phyloP scores from a whole-genome alignment of 805 yeast genomes.

The Candida yuanshanica region DNA sequence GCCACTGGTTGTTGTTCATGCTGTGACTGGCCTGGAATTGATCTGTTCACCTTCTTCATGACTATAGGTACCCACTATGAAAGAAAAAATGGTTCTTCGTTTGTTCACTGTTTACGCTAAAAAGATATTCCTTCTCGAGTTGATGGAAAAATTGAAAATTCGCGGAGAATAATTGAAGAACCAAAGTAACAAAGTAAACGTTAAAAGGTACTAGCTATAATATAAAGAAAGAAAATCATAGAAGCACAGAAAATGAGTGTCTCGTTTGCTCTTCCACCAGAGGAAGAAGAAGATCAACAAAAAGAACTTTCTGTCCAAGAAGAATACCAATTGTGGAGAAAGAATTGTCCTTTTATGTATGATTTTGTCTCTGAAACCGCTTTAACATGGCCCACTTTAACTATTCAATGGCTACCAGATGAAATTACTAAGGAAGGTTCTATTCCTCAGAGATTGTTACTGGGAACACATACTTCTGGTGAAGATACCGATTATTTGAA shows the following conservation, averaged over 20 bases:
- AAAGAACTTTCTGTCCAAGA: slow-evolving; percentile 32
- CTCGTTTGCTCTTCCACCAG: neutral
- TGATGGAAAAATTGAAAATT: neutral
- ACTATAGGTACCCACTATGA: too few relatives aligned
- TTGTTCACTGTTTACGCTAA: too few relatives aligned
- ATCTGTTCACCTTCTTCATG: neutral
- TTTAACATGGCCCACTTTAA: slow-evolving; percentile 75
- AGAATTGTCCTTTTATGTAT: slow-evolving; percentile 77
- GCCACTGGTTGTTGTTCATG: slow-evolving; percentile 3
- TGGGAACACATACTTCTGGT: slow-evolving; percentile 74
- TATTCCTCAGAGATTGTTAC: slow-evolving; percentile 46
- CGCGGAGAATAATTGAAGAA: too few relatives aligned
- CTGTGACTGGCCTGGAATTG: neutral
- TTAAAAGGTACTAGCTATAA: neutral
- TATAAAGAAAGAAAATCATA: neutral
- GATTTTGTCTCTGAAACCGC: slow-evolving; percentile 79
- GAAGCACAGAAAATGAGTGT: neutral
- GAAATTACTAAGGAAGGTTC: slow-evolving; percentile 19
- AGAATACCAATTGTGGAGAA: slow-evolving; percentile 76
- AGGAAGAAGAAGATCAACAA: slow-evolving; percentile 19
- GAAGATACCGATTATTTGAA: slow-evolving; percentile 62
- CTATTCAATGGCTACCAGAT: slow-evolving; percentile 71
- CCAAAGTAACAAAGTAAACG: too few relatives aligned
- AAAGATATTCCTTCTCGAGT: too few relatives aligned
- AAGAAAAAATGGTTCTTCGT: too few relatives aligned